Evolutionary conservation across 1,284 basidiomycete genomes (phyloP).

Genomic region (Ganoderma lingzhi): DNA sequence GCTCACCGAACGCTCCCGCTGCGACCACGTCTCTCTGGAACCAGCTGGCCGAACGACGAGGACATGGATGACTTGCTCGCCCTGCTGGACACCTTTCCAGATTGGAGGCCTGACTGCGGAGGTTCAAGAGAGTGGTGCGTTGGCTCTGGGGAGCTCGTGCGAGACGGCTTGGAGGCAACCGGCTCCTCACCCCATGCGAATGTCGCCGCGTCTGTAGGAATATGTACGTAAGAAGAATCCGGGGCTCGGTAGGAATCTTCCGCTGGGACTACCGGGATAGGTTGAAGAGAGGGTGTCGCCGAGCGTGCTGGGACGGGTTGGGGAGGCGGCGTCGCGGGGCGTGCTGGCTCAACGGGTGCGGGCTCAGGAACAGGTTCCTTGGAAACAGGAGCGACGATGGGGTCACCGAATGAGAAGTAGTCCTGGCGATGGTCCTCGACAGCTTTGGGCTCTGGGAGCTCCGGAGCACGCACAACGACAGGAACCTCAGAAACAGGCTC

Average conservation of each 20-base stretch:
- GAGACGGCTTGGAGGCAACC: conserved; percentile 23
- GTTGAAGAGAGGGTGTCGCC: background rate
- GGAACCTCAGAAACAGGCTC: background rate
- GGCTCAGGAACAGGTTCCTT: conserved; percentile 13
- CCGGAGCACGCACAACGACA: conserved; percentile 14
- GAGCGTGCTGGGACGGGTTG: background rate
- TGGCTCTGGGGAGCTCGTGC: conserved; percentile 16
- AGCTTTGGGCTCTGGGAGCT: conserved; percentile 16
- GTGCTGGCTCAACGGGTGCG: background rate
- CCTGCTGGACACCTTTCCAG: conserved; percentile 34
- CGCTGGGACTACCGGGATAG: conserved; percentile 13
- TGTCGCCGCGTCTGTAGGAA: conserved; percentile 27
- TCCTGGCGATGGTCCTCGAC: conserved; percentile 32
- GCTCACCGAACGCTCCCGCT: conserved; percentile 45
- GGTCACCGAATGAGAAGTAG: conserved; percentile 38
- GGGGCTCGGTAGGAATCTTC: background rate
- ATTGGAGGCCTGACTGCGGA: conserved; percentile 4
- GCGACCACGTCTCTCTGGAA: conserved; percentile 39
- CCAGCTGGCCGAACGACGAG: conserved; percentile 41
- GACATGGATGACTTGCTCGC: conserved; percentile 41
- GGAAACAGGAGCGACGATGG: conserved; percentile 2
- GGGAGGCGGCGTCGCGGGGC: background rate
- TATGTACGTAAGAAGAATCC: conserved; percentile 22
- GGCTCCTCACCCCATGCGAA: conserved; percentile 34
- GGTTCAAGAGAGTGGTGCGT: background rate